A percentile compares a stretch with the other conserved stretches of the same genome.
Evolutionary conservation across 23 red algal genomes (phyloP).

Genomic region (Rhodosorus marinus): DNA sequence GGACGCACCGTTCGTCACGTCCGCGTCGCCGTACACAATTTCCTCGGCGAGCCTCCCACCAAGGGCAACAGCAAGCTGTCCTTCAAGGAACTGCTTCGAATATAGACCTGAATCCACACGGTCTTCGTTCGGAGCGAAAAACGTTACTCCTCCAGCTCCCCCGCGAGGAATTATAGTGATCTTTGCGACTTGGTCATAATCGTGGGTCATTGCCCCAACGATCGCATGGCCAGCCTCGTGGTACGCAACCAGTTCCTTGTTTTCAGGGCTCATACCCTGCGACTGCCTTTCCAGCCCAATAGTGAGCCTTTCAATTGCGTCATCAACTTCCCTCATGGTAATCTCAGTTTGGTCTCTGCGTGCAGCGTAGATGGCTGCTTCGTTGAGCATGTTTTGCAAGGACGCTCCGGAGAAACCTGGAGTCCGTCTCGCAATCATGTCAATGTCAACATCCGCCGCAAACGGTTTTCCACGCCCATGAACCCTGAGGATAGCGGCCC

Average conservation of each 20-base stretch:
- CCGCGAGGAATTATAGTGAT: slow-evolving; percentile 5
- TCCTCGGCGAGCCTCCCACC: slow-evolving; percentile 7
- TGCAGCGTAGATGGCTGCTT: slow-evolving; percentile 12
- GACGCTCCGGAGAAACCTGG: slow-evolving; percentile 13
- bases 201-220: slow-evolving; percentile 1
- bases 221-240: slow-evolving; percentile 11
- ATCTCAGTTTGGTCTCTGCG: slow-evolving; percentile 1
- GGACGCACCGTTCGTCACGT: slow-evolving; percentile 7
- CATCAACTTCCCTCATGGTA: slow-evolving; percentile 1
- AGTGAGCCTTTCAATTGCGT: slow-evolving; percentile 4
- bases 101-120: slow-evolving; percentile 4
- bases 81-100: slow-evolving; percentile 8
- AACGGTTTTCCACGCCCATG: slow-evolving; percentile 2
- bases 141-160: slow-evolving; percentile 4
- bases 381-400: slow-evolving; percentile 10
- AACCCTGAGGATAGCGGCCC: slow-evolving; percentile 6
- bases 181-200: slow-evolving; percentile 3
- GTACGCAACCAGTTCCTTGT: slow-evolving; percentile 5
- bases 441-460: neutral
- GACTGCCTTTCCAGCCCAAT: neutral
- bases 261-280: neutral
- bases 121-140: slow-evolving; percentile 11
- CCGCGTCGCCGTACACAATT: slow-evolving; percentile 6
- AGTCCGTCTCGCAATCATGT: slow-evolving; percentile 6
- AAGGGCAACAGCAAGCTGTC: slow-evolving; percentile 5